Percentiles rank a stretch among this genome's conserved stretches.
Evolutionary conservation across 2,329 filamentous ascomycete species (phyloP).

Genomic region (Eutypa lata): DNA sequence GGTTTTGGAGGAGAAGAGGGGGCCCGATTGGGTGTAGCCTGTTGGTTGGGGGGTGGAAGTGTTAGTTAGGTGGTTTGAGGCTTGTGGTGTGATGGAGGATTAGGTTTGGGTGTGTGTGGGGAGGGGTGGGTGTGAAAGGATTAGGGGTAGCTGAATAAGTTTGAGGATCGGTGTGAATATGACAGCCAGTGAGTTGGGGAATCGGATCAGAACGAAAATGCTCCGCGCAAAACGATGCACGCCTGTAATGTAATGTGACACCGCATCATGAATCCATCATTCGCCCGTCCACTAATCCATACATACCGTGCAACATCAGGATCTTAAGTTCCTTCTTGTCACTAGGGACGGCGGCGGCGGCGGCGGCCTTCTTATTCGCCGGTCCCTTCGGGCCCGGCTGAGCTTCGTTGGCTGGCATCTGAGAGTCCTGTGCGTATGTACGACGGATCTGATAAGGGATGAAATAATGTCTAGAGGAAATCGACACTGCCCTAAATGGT

Average conservation of each 20-base stretch:
- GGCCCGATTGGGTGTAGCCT: constrained; percentile 89
- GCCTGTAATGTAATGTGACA: no score
- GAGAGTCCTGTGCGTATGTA: background rate
- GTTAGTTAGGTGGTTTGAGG: no score
- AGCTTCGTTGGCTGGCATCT: background rate
- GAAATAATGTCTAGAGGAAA: no score
- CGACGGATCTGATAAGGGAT: background rate
- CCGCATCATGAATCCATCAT: no score
- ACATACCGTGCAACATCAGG: constrained; percentile 70
- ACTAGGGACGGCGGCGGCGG: constrained; percentile 30
- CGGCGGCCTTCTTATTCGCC: constrained; percentile 11
- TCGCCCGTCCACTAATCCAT: no score
- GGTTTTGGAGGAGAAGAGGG: constrained; percentile 83
- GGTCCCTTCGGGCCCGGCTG: background rate
- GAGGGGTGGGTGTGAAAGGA: no score
- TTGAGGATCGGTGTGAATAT: no score
- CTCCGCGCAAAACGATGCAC: no score
- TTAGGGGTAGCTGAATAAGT: no score
- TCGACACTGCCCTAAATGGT: no score
- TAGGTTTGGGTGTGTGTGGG: background rate
- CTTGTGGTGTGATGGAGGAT: background rate
- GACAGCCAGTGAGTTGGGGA: no score
- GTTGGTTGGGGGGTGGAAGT: constrained; percentile 1
- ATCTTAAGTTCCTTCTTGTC: constrained; percentile 59
- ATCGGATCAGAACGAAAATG: no score